Evolutionary conservation across 2,329 filamentous ascomycete species (phyloP), one percentile per base, ranked within the genome.

Genomic region (Aspergillus quadrilineatus): DNA sequence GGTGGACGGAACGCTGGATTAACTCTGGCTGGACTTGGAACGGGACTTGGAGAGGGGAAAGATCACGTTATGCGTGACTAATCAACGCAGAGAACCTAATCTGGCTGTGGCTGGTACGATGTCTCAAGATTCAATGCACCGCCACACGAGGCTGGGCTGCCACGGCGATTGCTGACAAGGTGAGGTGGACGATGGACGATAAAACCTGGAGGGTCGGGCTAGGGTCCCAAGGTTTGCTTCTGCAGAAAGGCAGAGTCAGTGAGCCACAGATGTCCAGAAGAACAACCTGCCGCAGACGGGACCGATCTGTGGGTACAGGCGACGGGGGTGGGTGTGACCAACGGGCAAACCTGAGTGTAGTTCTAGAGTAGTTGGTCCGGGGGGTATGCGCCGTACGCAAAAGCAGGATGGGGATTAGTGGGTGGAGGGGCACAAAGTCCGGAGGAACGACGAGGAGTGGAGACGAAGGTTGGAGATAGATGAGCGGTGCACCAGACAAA

Each of bases 1-100:
- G 62, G 63, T 53, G 42, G 50, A 52, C 43, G 46, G 46, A 44
- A 52, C 50, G 44, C 51, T 53, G 51, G 43, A 47, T 53, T 47
- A 46, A 42, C 34, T 50, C 29, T 44, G 43, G 54, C 34, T 44
- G 52, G 36, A 39, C 36, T 39, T 39, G 12, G 10, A 46, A 63
- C 34, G 37, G 52, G 36, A 39, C 36, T 39, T 39, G 36, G 50
- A 63, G 63, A 63, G 60, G 64, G 62, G 62, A 54, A 28, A 57
- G 53, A 51, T 57, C 45, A 48, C 61, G 62, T 55, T 56, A 65
- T 63, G 65, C 60, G 67, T 68, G 64, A 50, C 49, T 55, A 56
- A 53, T 30, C 52, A 53, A 37, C 32, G 42, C 29, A 41, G 41
- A 49, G 26, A 28, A 28, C 26, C 26, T 28, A 5, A 28, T 28